A percentile compares a stretch with the other conserved stretches of the same genome.
These are phyloP conservation scores for Phyllosticta capitalensis DNA, from an alignment of 2,329 filamentous ascomycete genomes.

Conservation along the genomic window DNA sequence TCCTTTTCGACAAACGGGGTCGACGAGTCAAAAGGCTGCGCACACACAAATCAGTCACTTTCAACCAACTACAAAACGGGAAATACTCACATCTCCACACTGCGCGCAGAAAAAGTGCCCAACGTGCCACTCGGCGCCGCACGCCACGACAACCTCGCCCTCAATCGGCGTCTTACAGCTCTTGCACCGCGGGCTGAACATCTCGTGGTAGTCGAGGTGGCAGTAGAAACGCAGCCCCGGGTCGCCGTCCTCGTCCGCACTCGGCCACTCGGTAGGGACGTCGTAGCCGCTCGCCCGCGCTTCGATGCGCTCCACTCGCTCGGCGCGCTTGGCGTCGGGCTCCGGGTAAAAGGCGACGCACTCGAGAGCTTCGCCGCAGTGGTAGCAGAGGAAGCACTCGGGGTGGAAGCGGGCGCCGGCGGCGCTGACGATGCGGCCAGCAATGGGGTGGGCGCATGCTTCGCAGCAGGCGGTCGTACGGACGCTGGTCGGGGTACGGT, in stretches of 20 bases:
- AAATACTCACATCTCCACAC: constrained; percentile 62
- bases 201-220: constrained; percentile 96
- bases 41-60: constrained; percentile 1
- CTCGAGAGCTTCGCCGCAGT: constrained; percentile 80
- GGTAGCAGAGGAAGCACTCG: constrained; percentile 81
- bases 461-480: constrained; percentile 66
- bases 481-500: constrained; percentile 37
- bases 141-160: constrained; percentile 86
- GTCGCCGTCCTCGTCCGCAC: constrained; percentile 52
- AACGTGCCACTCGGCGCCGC: constrained; percentile 91
- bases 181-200: constrained; percentile 86
- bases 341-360: constrained; percentile 95
- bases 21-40: constrained; percentile 46
- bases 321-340: constrained; percentile 60
- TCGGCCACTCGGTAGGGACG: constrained; percentile 50
- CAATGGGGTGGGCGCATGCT: constrained; percentile 73
- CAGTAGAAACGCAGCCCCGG: constrained; percentile 76
- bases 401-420: constrained; percentile 82
- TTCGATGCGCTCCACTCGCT: constrained; percentile 64
- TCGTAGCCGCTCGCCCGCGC: constrained; percentile 46
- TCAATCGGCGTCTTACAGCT: constrained; percentile 95
- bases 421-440: constrained; percentile 81
- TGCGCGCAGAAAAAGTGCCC: constrained; percentile 99
- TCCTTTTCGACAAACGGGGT: constrained; percentile 94
- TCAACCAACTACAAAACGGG: neutral